Percentiles rank a stretch among this genome's conserved stretches.
Evolutionary conservation across 805 yeast genomes (phyloP).

Genomic region (Yarrowia divulgata): DNA sequence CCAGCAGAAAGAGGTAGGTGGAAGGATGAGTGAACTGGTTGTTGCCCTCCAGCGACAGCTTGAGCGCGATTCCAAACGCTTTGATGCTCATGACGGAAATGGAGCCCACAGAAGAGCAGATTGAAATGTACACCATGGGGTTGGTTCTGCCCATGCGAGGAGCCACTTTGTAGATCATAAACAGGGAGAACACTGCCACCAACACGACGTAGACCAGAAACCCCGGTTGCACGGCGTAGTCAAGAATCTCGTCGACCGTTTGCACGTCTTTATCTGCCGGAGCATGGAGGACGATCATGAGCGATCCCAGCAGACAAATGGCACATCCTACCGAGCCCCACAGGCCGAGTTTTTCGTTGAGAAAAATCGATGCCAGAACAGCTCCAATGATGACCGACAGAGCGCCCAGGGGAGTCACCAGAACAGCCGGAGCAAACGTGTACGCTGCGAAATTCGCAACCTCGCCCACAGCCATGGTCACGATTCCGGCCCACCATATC

Average conservation of each 20-base stretch:
- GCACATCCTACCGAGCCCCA: constrained; percentile 94
- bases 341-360: constrained; percentile 85
- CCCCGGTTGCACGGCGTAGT: constrained; percentile 76
- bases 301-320: constrained; percentile 84
- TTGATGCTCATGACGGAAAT: constrained; percentile 90
- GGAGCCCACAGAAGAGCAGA: constrained; percentile 89
- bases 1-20: constrained; percentile 79
- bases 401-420: constrained; percentile 93
- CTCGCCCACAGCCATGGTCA: constrained; percentile 89
- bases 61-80: constrained; percentile 91
- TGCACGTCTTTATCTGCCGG: constrained; percentile 89
- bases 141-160: constrained; percentile 79
- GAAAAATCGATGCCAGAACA: constrained; percentile 80
- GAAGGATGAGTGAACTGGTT: constrained; percentile 87
- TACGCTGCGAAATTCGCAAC: constrained; percentile 93
- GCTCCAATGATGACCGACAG: constrained; percentile 91
- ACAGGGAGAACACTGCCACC: constrained; percentile 71
- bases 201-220: constrained; percentile 70
- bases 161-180: constrained; percentile 83
- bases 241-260: constrained; percentile 86
- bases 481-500: constrained; percentile 93
- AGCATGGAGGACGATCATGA: constrained; percentile 89
- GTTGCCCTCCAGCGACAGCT: constrained; percentile 81
- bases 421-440: constrained; percentile 91
- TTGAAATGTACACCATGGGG: constrained; percentile 88